These are phyloP conservation scores for Candida tetrigidarum DNA, from an alignment of 1,139 yeast species.

Conservation along the genomic window DNA sequence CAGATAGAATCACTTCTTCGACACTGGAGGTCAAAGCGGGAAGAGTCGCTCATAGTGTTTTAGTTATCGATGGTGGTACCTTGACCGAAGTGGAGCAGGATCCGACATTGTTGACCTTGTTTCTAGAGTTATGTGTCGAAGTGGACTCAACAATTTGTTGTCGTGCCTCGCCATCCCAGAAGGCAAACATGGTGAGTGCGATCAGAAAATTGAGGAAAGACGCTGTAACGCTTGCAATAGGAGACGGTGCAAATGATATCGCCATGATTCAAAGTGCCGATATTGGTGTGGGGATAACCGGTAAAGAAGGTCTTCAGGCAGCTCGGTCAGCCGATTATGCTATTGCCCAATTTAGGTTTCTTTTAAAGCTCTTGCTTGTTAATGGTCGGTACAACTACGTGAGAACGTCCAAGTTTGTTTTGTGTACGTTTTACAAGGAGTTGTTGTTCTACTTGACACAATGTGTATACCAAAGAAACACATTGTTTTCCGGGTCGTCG, in stretches of 20 bases:
- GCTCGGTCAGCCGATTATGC: constrained; percentile 96
- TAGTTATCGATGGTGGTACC: constrained; percentile 92
- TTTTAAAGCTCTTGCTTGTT: constrained; percentile 80
- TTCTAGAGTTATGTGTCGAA: constrained; percentile 81
- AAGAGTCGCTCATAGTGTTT: constrained; percentile 88
- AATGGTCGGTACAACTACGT: constrained; percentile 97
- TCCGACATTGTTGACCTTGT: constrained; percentile 68
- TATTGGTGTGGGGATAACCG: constrained; percentile 96
- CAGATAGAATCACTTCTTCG: constrained; percentile 61
- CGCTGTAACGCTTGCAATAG: constrained; percentile 90
- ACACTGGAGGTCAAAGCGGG: constrained; percentile 65
- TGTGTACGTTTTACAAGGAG: constrained; percentile 96
- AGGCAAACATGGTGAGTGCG: constrained; percentile 83
- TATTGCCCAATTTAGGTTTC: constrained; percentile 89
- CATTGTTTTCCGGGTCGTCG: constrained; percentile 92
- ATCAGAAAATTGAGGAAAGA: constrained; percentile 68
- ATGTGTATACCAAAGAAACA: constrained; percentile 81
- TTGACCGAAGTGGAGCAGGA: constrained; percentile 74
- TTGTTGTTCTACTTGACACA: constrained; percentile 87
- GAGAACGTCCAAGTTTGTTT: constrained; percentile 87
- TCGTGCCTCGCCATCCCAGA: constrained; percentile 96
- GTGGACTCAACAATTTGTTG: constrained; percentile 95
- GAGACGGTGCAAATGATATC: constrained; percentile 99
- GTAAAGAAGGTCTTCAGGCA: constrained; percentile 96
- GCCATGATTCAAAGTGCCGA: constrained; percentile 99